Conservation (phyloP, 2,329 filamentous ascomycete genomes). For the Aspergillus thermomutatus region DNA sequence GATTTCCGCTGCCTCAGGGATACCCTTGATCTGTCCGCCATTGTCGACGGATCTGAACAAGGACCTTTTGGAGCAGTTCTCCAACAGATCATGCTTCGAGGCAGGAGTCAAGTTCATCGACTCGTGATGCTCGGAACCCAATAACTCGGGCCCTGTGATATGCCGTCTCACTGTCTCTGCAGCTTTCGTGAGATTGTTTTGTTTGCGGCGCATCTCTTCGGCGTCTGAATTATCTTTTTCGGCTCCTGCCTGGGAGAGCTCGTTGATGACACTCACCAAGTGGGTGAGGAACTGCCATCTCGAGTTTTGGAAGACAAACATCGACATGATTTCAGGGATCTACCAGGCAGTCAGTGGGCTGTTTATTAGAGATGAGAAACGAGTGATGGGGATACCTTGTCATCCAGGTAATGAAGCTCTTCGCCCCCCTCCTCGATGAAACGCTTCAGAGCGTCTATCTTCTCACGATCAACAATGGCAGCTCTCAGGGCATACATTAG, state of each 20-base stretch:
- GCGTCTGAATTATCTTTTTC: constrained; percentile 41
- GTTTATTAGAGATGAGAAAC: background rate
- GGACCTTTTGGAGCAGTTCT: constrained; percentile 16
- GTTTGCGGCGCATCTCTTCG: constrained; percentile 46
- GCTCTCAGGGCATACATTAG: constrained; percentile 66
- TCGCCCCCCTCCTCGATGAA: constrained; percentile 76
- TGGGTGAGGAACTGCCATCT: constrained; percentile 70
- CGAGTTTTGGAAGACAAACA: constrained; percentile 87
- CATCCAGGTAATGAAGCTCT: constrained; percentile 71
- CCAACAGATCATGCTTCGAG: constrained; percentile 21
- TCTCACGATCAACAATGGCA: constrained; percentile 83
- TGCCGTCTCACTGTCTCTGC: constrained; percentile 75
- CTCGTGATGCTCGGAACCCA: constrained; percentile 63
- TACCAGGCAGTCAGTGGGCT: constrained; percentile 23
- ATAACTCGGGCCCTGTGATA: constrained; percentile 77
- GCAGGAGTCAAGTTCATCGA: constrained; percentile 29
- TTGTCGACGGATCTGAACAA: constrained; percentile 23
- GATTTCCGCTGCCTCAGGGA: constrained; percentile 52
- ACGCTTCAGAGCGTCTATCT: constrained; percentile 74
- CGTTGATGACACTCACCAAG: constrained; percentile 63
- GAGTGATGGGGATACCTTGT: constrained; percentile 43
- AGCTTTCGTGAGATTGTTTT: constrained; percentile 69
- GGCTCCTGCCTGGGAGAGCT: constrained; percentile 45
- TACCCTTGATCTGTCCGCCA: constrained; percentile 55
- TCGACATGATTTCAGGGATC: constrained; percentile 81